These are phyloP conservation scores for Backusella tuberculispora DNA, from an alignment of 192 early-diverging fungal genomes.

Conservation along the genomic window DNA sequence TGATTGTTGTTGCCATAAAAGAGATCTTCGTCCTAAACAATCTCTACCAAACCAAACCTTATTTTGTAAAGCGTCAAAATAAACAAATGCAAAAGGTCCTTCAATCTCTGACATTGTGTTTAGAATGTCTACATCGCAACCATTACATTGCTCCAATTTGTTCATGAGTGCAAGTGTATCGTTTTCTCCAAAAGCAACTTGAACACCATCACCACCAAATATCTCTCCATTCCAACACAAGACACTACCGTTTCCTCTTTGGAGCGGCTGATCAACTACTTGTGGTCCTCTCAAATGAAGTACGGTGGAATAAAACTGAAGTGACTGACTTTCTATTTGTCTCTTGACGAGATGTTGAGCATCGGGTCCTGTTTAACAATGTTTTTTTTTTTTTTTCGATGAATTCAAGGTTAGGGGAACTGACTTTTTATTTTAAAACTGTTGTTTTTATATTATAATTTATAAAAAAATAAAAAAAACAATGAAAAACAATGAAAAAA, in stretches of 20 bases:
- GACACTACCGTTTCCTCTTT: constrained; percentile 42
- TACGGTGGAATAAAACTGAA: constrained; percentile 60
- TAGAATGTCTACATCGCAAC: constrained; percentile 39
- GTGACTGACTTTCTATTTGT: neutral
- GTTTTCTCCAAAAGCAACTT: constrained; percentile 49
- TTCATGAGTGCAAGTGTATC: constrained; percentile 56
- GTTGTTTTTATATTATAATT: neutral
- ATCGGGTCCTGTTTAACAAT: constrained; percentile 49
- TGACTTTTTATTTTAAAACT: too few species aligned
- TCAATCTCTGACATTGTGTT: constrained; percentile 57
- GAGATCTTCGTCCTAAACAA: constrained; percentile 81
- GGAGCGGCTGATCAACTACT: constrained; percentile 59
- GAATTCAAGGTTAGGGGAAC: too few species aligned
- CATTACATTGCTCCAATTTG: constrained; percentile 20
- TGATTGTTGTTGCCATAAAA: constrained; percentile 64
- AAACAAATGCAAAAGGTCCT: constrained; percentile 86
- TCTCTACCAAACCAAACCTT: constrained; percentile 86
- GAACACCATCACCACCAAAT: constrained; percentile 60
- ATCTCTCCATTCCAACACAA: constrained; percentile 92
- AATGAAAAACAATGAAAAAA: constrained; percentile 8
- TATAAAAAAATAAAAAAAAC: too few species aligned
- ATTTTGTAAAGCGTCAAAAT: constrained; percentile 41
- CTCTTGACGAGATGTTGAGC: constrained; percentile 41
- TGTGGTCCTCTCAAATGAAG: constrained; percentile 71
- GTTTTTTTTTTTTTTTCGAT: neutral